Percentiles rank a stretch among this genome's conserved stretches.
These are phyloP conservation scores for Aspergillus incahuasiensis DNA, from an alignment of 495 filamentous ascomycete species.

Conservation along the genomic window DNA sequence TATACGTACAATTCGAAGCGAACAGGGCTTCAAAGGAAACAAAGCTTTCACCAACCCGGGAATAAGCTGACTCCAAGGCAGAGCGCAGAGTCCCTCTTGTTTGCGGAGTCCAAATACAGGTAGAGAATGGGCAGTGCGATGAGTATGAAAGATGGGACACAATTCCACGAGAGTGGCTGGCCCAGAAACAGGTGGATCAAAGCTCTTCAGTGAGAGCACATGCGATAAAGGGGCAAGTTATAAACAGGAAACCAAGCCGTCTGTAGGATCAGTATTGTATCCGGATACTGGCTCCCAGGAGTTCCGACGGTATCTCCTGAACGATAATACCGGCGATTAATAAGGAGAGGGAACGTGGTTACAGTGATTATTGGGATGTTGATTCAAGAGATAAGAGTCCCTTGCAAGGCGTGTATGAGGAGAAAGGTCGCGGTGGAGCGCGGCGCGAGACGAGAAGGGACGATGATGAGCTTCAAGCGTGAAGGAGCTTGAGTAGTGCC, in stretches of 20 bases:
- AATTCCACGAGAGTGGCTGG: slow-evolving; percentile 22
- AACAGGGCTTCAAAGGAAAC: slow-evolving; percentile 24
- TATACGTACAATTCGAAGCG: slow-evolving; percentile 48
- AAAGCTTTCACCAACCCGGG: slow-evolving; percentile 22
- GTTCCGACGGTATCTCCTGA: slow-evolving; percentile 18
- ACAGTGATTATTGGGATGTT: background rate
- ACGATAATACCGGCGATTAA: slow-evolving; percentile 5
- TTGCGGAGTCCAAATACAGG: slow-evolving; percentile 38
- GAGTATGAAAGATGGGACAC: slow-evolving; percentile 13
- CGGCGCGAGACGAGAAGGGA: slow-evolving; percentile 16
- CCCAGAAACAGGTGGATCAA: slow-evolving; percentile 16
- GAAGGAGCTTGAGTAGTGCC: slow-evolving; percentile 15
- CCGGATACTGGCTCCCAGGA: slow-evolving; percentile 11
- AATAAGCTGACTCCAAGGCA: slow-evolving; percentile 13
- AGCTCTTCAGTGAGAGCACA: slow-evolving; percentile 18
- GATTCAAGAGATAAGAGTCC: slow-evolving; percentile 1
- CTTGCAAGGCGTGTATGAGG: slow-evolving; percentile 17
- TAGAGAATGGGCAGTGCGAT: slow-evolving; percentile 15
- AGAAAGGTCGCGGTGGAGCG: slow-evolving; percentile 13
- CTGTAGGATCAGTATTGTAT: slow-evolving; percentile 9
- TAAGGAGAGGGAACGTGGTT: background rate
- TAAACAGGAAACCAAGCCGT: slow-evolving; percentile 5
- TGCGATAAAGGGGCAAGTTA: slow-evolving; percentile 9
- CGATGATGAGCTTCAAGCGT: slow-evolving; percentile 19
- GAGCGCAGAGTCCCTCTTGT: slow-evolving; percentile 12